These are phyloP conservation scores for Penicillium longicatenatum DNA, from an alignment of 495 filamentous ascomycete species.

Conservation along the genomic window DNA sequence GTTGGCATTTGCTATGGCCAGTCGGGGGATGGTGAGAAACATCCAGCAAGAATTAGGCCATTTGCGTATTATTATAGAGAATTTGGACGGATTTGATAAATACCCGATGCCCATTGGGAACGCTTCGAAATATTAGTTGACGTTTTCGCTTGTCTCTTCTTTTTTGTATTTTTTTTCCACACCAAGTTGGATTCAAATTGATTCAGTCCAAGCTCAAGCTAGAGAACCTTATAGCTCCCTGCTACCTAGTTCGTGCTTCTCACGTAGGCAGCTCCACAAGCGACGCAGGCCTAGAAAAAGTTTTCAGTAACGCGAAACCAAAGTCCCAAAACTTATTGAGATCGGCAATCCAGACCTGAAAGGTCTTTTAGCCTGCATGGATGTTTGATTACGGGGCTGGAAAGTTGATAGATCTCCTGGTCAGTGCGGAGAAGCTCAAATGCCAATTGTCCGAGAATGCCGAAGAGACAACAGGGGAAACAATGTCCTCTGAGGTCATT, in stretches of 20 bases:
- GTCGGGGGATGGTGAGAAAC: neutral
- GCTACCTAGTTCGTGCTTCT: neutral
- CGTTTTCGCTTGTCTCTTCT: neutral
- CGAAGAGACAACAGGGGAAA: no score
- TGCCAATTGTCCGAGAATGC: no score
- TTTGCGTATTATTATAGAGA: neutral
- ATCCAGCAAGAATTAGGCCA: neutral
- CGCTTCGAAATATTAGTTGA: neutral
- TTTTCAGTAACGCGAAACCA: no score
- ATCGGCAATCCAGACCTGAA: no score
- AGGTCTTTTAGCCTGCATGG: no score
- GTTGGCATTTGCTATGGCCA: neutral
- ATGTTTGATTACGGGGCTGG: no score
- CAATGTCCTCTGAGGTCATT: no score
- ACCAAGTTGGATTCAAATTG: neutral
- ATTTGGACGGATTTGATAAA: neutral
- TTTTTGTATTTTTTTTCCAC: neutral
- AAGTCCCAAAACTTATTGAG: no score
- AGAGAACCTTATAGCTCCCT: neutral
- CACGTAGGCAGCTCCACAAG: neutral
- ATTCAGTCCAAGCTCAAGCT: neutral
- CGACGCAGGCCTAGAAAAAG: no score
- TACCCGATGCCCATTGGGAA: neutral
- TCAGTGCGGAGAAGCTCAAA: no score
- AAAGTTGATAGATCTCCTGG: no score